Conservation (phyloP, 2,329 filamentous ascomycete genomes). For the Scopulariopsis brevicaulis region DNA sequence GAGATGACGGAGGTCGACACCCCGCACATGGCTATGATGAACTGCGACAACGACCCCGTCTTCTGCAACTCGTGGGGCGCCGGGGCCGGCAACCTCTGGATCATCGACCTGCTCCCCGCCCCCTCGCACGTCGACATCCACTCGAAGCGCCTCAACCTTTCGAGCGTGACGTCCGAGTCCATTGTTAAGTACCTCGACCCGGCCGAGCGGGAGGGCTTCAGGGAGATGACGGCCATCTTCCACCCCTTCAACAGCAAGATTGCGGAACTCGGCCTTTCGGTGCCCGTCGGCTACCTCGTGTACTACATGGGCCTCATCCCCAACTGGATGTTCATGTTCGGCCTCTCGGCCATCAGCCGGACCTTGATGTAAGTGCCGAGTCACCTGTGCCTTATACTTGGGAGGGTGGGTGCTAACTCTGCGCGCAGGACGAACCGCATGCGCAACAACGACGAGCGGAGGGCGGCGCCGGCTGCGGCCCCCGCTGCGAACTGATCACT, state of each 20-base stretch:
- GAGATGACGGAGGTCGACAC: slow-evolving; percentile 38
- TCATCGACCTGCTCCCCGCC: slow-evolving; percentile 55
- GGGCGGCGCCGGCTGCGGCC: neutral
- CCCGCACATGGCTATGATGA: slow-evolving; percentile 57
- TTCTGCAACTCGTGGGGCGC: slow-evolving; percentile 67
- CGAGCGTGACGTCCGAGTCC: slow-evolving; percentile 52
- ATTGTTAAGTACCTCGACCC: slow-evolving; percentile 37
- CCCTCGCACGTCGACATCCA: slow-evolving; percentile 54
- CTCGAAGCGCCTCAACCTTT: slow-evolving; percentile 57
- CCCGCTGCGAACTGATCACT: neutral
- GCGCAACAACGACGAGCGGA: slow-evolving; percentile 4
- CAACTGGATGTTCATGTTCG: slow-evolving; percentile 70
- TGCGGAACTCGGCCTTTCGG: slow-evolving; percentile 47
- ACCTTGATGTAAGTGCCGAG: slow-evolving; percentile 56
- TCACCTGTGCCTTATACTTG: neutral
- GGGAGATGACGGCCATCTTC: slow-evolving; percentile 50
- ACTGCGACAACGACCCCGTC: slow-evolving; percentile 65
- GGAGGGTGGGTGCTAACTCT: slow-evolving; percentile 11
- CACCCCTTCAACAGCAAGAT: slow-evolving; percentile 65
- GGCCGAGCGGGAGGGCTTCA: slow-evolving; percentile 39
- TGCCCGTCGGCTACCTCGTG: slow-evolving; percentile 56
- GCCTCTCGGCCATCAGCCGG: slow-evolving; percentile 61
- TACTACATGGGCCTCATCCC: slow-evolving; percentile 58
- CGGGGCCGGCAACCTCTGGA: slow-evolving; percentile 52
- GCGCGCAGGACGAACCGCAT: slow-evolving; percentile 24